Evolutionary conservation across 2,329 filamentous ascomycete species (phyloP).

Genomic region (Exutisphaerella laricina): DNA sequence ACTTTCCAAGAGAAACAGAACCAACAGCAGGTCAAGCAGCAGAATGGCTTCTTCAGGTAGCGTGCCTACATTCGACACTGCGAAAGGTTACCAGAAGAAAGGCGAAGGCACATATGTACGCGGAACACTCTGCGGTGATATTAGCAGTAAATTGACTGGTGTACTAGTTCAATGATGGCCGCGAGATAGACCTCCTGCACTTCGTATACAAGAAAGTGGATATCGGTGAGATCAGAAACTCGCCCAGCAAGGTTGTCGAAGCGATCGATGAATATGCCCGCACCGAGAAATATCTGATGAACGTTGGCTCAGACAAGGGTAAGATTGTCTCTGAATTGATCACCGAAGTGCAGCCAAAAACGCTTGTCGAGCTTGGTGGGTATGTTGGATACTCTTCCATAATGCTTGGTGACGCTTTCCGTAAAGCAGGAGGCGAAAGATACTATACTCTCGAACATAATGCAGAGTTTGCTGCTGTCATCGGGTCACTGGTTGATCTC

Average conservation of each 20-base stretch:
- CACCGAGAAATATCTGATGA: constrained; percentile 31
- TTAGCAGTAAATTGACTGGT: background rate
- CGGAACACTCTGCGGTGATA: background rate
- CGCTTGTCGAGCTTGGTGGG: constrained; percentile 60
- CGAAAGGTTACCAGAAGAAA: constrained; percentile 43
- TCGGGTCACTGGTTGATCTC: constrained; percentile 60
- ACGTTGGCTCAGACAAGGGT: constrained; percentile 30
- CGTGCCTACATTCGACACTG: constrained; percentile 31
- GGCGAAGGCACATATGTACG: constrained; percentile 28
- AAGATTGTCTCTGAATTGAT: constrained; percentile 23
- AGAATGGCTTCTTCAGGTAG: background rate
- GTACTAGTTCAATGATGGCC: constrained; percentile 54
- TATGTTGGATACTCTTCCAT: constrained; percentile 79
- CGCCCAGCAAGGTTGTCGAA: constrained; percentile 2
- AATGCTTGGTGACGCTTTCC: constrained; percentile 62
- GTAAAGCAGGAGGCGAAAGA: constrained; percentile 55
- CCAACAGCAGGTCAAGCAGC: background rate
- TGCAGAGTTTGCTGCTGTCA: constrained; percentile 66
- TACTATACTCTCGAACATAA: constrained; percentile 70
- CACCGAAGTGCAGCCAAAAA: constrained; percentile 26
- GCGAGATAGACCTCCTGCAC: constrained; percentile 66
- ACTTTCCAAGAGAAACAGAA: too few relatives aligned
- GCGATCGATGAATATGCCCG: constrained; percentile 34
- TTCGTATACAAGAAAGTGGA: constrained; percentile 56
- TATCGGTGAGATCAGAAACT: constrained; percentile 49